These are phyloP conservation scores for Mycena vulgaris DNA, from an alignment of 768 basidiomycete genomes.

Conservation along the genomic window DNA sequence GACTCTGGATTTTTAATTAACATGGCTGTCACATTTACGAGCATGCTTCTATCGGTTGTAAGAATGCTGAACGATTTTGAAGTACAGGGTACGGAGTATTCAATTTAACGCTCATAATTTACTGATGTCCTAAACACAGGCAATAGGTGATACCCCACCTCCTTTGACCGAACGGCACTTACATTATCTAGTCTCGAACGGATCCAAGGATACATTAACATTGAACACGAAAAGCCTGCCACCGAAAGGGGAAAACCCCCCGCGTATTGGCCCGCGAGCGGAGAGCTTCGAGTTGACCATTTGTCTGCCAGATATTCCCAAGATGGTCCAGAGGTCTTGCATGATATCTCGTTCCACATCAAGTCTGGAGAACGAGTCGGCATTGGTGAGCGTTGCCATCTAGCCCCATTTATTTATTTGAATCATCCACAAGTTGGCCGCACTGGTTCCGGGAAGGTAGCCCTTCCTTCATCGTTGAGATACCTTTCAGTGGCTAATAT, in stretches of 20 bases:
- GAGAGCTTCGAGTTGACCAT: conserved; percentile 68
- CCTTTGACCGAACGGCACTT: neutral
- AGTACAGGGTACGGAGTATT: neutral
- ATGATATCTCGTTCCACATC: conserved; percentile 67
- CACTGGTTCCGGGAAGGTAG: conserved; percentile 66
- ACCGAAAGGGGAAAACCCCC: conserved; percentile 64
- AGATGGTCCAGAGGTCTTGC: conserved; percentile 66
- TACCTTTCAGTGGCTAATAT: neutral
- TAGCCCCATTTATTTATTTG: neutral
- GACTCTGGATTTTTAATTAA: conserved; percentile 68
- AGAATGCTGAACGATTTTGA: conserved; percentile 40
- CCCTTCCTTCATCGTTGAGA: neutral
- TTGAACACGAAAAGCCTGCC: conserved; percentile 67
- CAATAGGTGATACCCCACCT: conserved; percentile 1
- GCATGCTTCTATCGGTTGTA: conserved; percentile 44
- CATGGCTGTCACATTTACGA: conserved; percentile 57
- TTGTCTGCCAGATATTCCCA: conserved; percentile 72
- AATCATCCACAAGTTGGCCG: conserved; percentile 53
- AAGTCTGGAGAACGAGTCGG: conserved; percentile 70
- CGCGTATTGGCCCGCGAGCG: conserved; percentile 77
- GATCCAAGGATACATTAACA: conserved; percentile 73
- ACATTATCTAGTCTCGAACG: conserved; percentile 67
- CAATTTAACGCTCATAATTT: neutral
- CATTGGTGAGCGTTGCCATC: conserved; percentile 47
- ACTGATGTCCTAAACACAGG: neutral